A percentile compares a stretch with the other conserved stretches of the same genome.
phyloP scores from a whole-genome alignment of 106 monocot genomes.

The Acanthochlamys bracteata region DNA sequence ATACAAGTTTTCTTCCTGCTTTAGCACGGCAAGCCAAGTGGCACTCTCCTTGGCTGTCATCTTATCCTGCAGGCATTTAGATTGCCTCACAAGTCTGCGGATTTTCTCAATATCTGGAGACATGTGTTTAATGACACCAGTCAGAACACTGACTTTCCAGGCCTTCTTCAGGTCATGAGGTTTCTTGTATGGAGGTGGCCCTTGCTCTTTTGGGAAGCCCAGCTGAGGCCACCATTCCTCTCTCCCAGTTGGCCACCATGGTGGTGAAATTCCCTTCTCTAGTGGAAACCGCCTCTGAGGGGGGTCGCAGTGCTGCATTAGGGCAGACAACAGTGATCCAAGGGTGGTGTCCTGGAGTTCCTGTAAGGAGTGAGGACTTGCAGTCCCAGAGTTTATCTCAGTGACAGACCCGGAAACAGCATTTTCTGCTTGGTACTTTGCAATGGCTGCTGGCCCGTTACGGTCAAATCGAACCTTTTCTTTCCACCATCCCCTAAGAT shows the following conservation, averaged over 20 bases:
- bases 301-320: conserved; percentile 45
- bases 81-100: conserved; percentile 29
- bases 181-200: conserved; percentile 26
- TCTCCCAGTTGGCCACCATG: conserved; percentile 32
- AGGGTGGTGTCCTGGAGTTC: conserved; percentile 38
- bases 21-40: conserved; percentile 29
- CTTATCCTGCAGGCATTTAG: conserved; percentile 43
- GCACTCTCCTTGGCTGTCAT: conserved; percentile 37
- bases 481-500: conserved; percentile 40
- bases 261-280: conserved; percentile 32
- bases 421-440: conserved; percentile 18
- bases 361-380: conserved; percentile 14
- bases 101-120: conserved; percentile 26
- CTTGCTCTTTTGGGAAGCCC: conserved; percentile 18
- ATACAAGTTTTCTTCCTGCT: conserved; percentile 26
- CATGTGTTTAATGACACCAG: conserved; percentile 32
- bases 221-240: conserved; percentile 34
- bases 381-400: neutral
- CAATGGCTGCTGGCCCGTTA: conserved; percentile 27
- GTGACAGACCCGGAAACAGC: neutral
- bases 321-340: conserved; percentile 33
- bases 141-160: conserved; percentile 32
- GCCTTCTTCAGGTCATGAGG: conserved; percentile 38
- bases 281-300: conserved; percentile 40
- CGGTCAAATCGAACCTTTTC: conserved; percentile 33